Conservation (phyloP, 306 rosid species). For the Prinsepia uniflora region DNA sequence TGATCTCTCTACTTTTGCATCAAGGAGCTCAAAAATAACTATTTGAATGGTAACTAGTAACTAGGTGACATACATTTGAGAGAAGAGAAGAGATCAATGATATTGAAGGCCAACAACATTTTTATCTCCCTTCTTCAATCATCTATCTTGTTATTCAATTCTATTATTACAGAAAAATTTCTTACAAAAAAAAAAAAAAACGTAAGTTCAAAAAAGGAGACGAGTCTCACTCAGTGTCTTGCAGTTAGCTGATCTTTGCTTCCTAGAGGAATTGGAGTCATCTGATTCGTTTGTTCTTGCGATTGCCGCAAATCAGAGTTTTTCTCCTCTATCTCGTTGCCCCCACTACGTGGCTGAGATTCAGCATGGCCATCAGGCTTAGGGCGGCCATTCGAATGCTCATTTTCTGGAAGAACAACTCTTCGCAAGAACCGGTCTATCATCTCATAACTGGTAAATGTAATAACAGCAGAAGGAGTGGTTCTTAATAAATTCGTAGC, state of each 20-base stretch:
- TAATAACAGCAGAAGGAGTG: constrained; percentile 92
- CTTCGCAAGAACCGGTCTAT: constrained; percentile 60
- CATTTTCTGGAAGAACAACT: constrained; percentile 32
- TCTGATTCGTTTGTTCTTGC: constrained; percentile 42
- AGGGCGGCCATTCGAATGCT: constrained; percentile 29
- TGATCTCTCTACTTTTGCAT: neutral
- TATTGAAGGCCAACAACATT: neutral
- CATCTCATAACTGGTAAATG: constrained; percentile 93
- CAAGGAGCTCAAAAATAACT: neutral
- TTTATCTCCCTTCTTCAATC: constrained; percentile 8
- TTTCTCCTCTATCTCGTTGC: constrained; percentile 9
- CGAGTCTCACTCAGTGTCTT: constrained; percentile 40
- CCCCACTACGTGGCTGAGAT: constrained; percentile 26
- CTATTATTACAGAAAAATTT: constrained; percentile 22
- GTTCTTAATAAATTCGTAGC: constrained; percentile 84
- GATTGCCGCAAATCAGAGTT: constrained; percentile 29
- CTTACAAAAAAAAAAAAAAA: constrained; percentile 11
- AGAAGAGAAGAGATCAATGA: neutral
- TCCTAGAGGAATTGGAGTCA: constrained; percentile 45
- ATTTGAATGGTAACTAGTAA: neutral
- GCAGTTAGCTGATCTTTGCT: constrained; percentile 55
- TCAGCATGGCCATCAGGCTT: constrained; percentile 29
- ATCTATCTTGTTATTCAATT: constrained; percentile 13
- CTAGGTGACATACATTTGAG: neutral
- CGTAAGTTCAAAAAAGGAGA: constrained; percentile 16